phyloP scores from a whole-genome alignment of 139 green algal genomes.

The Desmodesmus armatus region DNA sequence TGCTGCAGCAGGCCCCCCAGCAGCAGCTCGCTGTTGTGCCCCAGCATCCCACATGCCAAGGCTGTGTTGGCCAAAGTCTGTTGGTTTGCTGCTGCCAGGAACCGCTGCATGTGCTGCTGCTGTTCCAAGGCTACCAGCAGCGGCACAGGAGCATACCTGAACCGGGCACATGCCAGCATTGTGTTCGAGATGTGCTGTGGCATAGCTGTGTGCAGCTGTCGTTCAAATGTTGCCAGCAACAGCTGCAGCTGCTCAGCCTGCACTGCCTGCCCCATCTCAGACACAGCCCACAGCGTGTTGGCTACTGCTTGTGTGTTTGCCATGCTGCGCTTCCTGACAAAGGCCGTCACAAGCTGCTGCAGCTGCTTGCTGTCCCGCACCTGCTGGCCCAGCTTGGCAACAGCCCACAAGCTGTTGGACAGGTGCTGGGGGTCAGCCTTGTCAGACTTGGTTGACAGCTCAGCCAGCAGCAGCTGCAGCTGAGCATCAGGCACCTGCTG shows the following conservation, averaged over 20 bases:
- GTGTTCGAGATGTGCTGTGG: neutral
- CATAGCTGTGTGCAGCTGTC: neutral
- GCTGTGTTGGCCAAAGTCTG: neutral
- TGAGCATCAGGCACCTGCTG: too few relatives aligned
- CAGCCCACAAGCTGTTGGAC: too few relatives aligned
- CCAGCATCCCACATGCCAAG: neutral
- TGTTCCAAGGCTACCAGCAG: neutral
- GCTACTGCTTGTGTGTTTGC: too few relatives aligned
- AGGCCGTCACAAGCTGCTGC: too few relatives aligned
- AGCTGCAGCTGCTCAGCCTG: neutral
- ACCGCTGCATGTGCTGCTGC: neutral
- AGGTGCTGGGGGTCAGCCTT: too few relatives aligned
- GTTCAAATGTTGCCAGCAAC: neutral
- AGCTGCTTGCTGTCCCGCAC: too few relatives aligned
- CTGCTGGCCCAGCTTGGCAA: too few relatives aligned
- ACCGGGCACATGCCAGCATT: neutral
- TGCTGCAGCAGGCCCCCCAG: neutral
- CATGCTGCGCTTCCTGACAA: too few relatives aligned
- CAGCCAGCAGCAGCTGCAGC: too few relatives aligned
- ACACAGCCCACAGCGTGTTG: too few relatives aligned
- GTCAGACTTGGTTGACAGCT: too few relatives aligned
- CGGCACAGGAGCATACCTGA: neutral
- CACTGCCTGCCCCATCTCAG: too few relatives aligned
- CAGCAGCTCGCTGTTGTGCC: neutral
- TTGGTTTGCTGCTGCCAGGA: neutral